A percentile compares a stretch with the other conserved stretches of the same genome.
phyloP scores from a whole-genome alignment of 495 filamentous ascomycete genomes.

The Mycothermus thermophilus region DNA sequence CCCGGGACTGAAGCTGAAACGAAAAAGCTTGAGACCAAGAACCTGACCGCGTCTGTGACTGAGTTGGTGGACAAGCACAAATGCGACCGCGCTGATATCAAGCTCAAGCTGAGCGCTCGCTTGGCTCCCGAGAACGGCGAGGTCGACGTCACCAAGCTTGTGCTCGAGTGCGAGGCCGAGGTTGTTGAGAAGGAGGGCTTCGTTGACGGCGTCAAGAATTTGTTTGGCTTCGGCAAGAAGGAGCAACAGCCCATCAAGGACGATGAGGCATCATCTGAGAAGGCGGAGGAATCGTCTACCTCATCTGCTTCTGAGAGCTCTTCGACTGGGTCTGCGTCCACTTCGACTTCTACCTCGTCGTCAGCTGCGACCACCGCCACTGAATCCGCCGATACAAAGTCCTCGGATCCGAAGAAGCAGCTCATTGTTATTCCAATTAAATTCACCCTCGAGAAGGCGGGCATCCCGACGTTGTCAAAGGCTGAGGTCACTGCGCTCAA shows the following conservation, averaged over 20 bases:
- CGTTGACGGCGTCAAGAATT: conserved; percentile 83
- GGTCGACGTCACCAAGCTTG: conserved; percentile 60
- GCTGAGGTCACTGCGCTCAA: conserved; percentile 52
- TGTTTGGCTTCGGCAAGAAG: conserved; percentile 82
- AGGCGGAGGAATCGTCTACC: conserved; percentile 32
- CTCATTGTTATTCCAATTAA: conserved; percentile 56
- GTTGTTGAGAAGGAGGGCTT: conserved; percentile 58
- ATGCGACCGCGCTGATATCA: conserved; percentile 63
- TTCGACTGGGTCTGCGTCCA: conserved; percentile 21
- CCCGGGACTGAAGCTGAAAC: conserved; percentile 34
- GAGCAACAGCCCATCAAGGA: conserved; percentile 68
- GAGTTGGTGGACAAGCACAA: conserved; percentile 60
- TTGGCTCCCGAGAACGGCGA: conserved; percentile 64
- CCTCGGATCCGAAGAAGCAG: conserved; percentile 44
- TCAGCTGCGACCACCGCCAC: conserved; percentile 24
- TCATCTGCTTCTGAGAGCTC: conserved; percentile 26
- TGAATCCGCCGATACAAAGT: conserved; percentile 27
- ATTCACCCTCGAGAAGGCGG: conserved; percentile 46
- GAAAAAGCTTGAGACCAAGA: conserved; percentile 51
- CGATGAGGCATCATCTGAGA: conserved; percentile 38
- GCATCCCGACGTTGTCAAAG: conserved; percentile 42
- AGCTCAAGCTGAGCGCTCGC: conserved; percentile 61
- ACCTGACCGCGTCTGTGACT: conserved; percentile 68
- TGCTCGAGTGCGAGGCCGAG: conserved; percentile 71
- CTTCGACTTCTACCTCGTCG: conserved; percentile 29